Evolutionary conservation across 495 filamentous ascomycete species (phyloP).

Genomic region (Neurospora intermedia): DNA sequence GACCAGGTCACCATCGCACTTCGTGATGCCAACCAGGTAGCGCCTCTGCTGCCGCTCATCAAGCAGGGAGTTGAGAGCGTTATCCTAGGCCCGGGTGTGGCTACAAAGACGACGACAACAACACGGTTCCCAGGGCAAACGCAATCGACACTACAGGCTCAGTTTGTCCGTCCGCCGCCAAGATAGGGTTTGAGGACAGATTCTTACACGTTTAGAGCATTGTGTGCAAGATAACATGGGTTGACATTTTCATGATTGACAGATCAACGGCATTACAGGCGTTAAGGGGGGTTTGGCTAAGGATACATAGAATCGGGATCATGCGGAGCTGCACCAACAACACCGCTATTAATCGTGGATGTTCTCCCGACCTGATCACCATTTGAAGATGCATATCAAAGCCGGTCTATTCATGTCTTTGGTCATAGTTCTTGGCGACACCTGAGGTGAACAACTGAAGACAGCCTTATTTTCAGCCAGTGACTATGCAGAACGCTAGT

Average conservation of each 20-base stretch:
- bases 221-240: background rate
- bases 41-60: conserved; percentile 59
- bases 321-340: too few relatives aligned
- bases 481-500: conserved; percentile 4
- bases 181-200: background rate
- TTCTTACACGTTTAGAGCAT: background rate
- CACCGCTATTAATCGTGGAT: too few relatives aligned
- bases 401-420: background rate
- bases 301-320: too few relatives aligned
- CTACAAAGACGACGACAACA: background rate
- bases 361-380: too few relatives aligned
- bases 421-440: background rate
- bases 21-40: conserved; percentile 73
- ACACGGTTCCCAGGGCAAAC: background rate
- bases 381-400: background rate
- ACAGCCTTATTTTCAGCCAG: background rate
- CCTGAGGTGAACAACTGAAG: background rate
- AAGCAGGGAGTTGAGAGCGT: conserved; percentile 42
- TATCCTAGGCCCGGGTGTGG: conserved; percentile 8
- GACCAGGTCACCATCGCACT: conserved; percentile 69
- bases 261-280: background rate
- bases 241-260: background rate
- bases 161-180: background rate
- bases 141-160: background rate
- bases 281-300: background rate